Evolutionary conservation across 768 basidiomycete species (phyloP).

Genomic region (Daedaleopsis sinensis): DNA sequence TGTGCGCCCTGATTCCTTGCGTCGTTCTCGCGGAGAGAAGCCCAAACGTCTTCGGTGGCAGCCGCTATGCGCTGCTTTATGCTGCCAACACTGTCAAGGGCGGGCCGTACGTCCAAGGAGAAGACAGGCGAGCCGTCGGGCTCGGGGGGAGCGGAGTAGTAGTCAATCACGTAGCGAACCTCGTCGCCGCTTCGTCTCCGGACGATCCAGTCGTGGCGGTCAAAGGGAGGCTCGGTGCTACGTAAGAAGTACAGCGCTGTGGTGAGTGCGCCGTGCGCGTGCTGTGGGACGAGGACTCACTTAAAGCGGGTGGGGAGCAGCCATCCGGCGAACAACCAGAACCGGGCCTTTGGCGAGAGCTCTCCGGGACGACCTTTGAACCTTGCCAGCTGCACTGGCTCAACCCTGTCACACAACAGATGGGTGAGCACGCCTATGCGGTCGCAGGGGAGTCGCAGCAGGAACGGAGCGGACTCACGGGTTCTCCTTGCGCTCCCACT

Average conservation of each 20-base stretch:
- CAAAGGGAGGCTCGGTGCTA: conserved; percentile 92
- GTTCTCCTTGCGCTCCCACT: conserved; percentile 81
- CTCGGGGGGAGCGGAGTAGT: conserved; percentile 92
- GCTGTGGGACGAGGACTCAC: conserved; percentile 46
- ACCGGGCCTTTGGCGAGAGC: conserved; percentile 90
- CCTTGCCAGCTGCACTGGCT: conserved; percentile 73
- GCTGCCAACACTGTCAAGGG: conserved; percentile 83
- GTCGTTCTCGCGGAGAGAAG: conserved; percentile 32
- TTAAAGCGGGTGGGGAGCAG: conserved; percentile 88
- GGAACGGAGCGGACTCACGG: conserved; percentile 46
- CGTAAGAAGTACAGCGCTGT: neutral
- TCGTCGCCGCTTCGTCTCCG: conserved; percentile 79
- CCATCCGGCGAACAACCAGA: conserved; percentile 87
- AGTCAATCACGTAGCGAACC: conserved; percentile 97
- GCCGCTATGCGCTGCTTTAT: conserved; percentile 66
- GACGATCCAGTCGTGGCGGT: conserved; percentile 94
- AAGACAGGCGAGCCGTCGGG: conserved; percentile 94
- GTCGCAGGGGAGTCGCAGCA: neutral
- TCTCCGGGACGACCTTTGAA: conserved; percentile 93
- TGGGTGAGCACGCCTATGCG: neutral
- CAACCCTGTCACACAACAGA: conserved; percentile 46
- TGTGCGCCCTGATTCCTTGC: conserved; percentile 13
- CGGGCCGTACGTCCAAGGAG: conserved; percentile 93
- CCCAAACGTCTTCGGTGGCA: conserved; percentile 73
- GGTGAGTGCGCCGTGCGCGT: neutral